Conservation (phyloP, 148 eudicot species). For the Rhododendron ferrugineum region DNA sequence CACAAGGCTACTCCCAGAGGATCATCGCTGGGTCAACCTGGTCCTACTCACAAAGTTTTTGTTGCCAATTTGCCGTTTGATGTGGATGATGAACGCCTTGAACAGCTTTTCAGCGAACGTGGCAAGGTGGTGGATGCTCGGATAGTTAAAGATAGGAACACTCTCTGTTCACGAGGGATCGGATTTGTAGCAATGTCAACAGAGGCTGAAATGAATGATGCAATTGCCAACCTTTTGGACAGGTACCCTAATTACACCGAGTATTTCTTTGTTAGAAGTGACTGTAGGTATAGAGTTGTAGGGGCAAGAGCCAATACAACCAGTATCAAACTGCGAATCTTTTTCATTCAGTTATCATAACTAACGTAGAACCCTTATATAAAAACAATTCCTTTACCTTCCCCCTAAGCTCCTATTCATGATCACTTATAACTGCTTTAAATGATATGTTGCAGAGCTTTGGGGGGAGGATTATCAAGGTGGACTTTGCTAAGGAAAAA, state of each 20-base stretch:
- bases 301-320: neutral
- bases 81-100: slow-evolving; percentile 58
- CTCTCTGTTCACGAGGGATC: slow-evolving; percentile 73
- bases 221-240: slow-evolving; percentile 72
- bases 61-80: slow-evolving; percentile 93
- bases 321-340: no score
- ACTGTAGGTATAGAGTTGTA: neutral
- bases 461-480: no score
- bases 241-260: slow-evolving; percentile 33
- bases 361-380: no score
- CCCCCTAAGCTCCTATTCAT: no score
- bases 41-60: slow-evolving; percentile 48
- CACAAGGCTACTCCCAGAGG: slow-evolving; percentile 94
- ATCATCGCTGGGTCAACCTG: slow-evolving; percentile 45
- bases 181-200: slow-evolving; percentile 78
- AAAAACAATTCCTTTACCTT: no score
- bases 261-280: neutral
- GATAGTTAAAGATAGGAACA: slow-evolving; percentile 63
- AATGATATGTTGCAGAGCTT: no score
- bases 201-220: slow-evolving; percentile 70
- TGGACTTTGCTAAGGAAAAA: slow-evolving; percentile 20
- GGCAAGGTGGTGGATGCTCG: slow-evolving; percentile 63
- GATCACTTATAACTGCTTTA: no score
- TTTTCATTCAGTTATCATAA: no score
- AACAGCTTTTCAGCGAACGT: slow-evolving; percentile 62